These are phyloP conservation scores for Fraxinus excelsior DNA, from an alignment of 257 asterid species.

Conservation along the genomic window DNA sequence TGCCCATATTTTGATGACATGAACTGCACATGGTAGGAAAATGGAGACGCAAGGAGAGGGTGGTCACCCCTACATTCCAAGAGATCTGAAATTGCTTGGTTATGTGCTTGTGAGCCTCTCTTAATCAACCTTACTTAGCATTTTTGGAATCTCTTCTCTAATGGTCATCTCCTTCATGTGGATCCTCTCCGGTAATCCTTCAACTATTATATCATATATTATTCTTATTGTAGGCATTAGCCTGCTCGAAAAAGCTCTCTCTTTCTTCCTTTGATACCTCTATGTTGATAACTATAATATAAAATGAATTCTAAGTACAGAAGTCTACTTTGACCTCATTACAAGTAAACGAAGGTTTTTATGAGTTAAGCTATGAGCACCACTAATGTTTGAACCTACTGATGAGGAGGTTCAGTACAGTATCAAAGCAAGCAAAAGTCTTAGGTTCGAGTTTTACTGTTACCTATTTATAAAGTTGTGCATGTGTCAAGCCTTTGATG, in stretches of 20 bases:
- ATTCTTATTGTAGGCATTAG: too few relatives aligned
- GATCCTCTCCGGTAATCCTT: conserved; percentile 67
- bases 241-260: too few relatives aligned
- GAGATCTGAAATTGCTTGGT: conserved; percentile 65
- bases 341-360: not conserved
- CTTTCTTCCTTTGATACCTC: not conserved
- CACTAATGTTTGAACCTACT: not conserved
- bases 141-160: conserved; percentile 55
- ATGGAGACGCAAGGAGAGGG: conserved; percentile 33
- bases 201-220: not conserved
- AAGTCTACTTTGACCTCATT: too few relatives aligned
- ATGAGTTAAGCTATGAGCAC: not conserved
- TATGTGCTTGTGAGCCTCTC: conserved; percentile 53
- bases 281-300: not conserved
- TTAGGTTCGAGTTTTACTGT: too few relatives aligned
- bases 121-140: conserved; percentile 54
- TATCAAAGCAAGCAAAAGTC: too few relatives aligned
- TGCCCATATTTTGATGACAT: not conserved
- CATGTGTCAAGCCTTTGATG: too few relatives aligned
- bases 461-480: too few relatives aligned
- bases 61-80: conserved; percentile 69
- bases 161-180: conserved; percentile 68
- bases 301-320: too few relatives aligned
- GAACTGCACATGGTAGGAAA: conserved; percentile 30
- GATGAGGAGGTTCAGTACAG: too few relatives aligned